phyloP scores from a whole-genome alignment of 2,329 filamentous ascomycete genomes.

The Colletotrichum australisinense region DNA sequence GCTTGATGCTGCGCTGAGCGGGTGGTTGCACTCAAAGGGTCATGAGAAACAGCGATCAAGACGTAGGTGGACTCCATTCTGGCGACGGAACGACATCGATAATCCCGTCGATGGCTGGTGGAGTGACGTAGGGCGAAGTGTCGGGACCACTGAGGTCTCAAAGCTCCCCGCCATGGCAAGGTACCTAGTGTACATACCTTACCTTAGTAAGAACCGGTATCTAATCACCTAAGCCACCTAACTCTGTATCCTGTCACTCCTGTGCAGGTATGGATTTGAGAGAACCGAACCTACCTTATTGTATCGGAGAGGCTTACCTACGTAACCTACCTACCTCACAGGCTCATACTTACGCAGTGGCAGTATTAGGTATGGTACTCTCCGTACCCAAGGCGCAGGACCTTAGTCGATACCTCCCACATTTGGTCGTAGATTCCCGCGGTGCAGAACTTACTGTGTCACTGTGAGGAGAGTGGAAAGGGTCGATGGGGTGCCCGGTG shows the following conservation, averaged over 20 bases:
- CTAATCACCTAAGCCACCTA: no score
- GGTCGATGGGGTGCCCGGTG: not conserved
- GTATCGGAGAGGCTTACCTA: not conserved
- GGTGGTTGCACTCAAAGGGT: not conserved
- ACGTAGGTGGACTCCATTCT: conserved; percentile 14
- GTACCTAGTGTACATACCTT: no score
- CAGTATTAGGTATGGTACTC: not conserved
- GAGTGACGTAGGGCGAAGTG: conserved; percentile 21
- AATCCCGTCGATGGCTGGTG: conserved; percentile 10
- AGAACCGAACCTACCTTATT: not conserved
- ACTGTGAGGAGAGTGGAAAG: not conserved
- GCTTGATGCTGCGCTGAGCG: not conserved
- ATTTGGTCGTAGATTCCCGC: not conserved
- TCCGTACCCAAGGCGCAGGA: no score
- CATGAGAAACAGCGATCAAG: conserved; percentile 16
- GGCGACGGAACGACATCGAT: conserved; percentile 22
- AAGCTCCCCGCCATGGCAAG: not conserved
- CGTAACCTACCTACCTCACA: not conserved
- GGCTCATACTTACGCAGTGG: not conserved
- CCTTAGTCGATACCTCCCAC: no score
- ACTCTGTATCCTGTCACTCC: no score
- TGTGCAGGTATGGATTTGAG: not conserved
- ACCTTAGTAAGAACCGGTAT: no score
- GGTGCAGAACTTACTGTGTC: not conserved
- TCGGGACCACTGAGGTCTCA: conserved; percentile 1